These are phyloP conservation scores for Hypoxylon sp. DNA, from an alignment of 2,329 filamentous ascomycete species.

Conservation along the genomic window DNA sequence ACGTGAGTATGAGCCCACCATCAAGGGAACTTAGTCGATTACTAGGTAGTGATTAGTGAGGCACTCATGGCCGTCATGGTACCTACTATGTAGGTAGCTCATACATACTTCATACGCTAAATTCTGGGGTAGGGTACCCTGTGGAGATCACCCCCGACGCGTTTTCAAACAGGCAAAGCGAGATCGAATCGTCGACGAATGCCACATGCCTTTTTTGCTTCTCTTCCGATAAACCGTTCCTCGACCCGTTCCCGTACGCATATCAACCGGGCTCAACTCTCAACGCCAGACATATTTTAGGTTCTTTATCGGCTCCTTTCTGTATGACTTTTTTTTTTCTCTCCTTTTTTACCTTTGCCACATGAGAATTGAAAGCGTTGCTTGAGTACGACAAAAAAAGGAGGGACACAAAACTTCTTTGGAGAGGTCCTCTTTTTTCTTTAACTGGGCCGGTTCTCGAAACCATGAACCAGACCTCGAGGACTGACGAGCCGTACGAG, in stretches of 20 bases:
- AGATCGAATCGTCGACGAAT: slow-evolving; percentile 39
- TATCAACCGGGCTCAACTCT: slow-evolving; percentile 1
- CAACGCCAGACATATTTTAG: not conserved
- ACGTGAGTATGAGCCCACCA: slow-evolving; percentile 10
- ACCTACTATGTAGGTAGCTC: too few species aligned
- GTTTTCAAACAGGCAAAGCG: slow-evolving; percentile 17
- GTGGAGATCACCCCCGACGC: slow-evolving; percentile 27
- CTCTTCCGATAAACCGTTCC: slow-evolving; percentile 32
- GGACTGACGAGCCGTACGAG: slow-evolving; percentile 55
- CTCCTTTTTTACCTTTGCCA: too few species aligned
- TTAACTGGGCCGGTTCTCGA: slow-evolving; percentile 14
- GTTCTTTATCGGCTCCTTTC: slow-evolving; percentile 11
- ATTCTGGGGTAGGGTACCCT: slow-evolving; percentile 33
- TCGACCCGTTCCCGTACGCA: not conserved
- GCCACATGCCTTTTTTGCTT: slow-evolving; percentile 25
- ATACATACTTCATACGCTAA: slow-evolving; percentile 16
- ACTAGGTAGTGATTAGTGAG: too few species aligned
- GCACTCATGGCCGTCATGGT: not conserved
- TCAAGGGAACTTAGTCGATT: too few species aligned
- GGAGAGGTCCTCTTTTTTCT: slow-evolving; percentile 10
- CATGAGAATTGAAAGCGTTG: not conserved
- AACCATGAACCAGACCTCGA: slow-evolving; percentile 51
- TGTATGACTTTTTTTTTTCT: not conserved
- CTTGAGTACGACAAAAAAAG: not conserved
- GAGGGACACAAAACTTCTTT: slow-evolving; percentile 14